Conservation (phyloP, 2,329 filamentous ascomycete species). For the Colletotrichum costaricense region DNA sequence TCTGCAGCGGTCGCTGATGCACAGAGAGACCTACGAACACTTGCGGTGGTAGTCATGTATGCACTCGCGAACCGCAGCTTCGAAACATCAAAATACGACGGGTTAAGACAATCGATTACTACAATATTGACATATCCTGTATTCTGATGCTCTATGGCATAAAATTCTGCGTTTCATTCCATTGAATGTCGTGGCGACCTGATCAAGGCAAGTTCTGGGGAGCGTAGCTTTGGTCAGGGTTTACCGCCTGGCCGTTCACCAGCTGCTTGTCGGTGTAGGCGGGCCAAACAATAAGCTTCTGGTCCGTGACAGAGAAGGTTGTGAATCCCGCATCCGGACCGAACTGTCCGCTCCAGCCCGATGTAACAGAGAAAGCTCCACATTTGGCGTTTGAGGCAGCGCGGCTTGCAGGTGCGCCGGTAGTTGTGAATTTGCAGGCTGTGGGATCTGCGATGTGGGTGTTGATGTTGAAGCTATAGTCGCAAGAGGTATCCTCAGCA, state of each 20-base stretch:
- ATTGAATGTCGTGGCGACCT: too few relatives aligned
- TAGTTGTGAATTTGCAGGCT: slow-evolving; percentile 52
- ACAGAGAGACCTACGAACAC: too few relatives aligned
- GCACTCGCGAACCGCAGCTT: too few relatives aligned
- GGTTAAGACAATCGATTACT: not conserved
- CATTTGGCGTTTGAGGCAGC: slow-evolving; percentile 54
- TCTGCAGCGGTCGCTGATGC: too few relatives aligned
- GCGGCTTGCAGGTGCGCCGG: slow-evolving; percentile 50
- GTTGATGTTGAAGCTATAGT: slow-evolving; percentile 57
- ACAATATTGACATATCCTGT: not conserved
- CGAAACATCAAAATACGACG: too few relatives aligned
- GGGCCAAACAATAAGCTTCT: slow-evolving; percentile 61
- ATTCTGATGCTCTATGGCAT: not conserved
- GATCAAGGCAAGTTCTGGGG: slow-evolving; percentile 39
- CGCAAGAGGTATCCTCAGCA: slow-evolving; percentile 51
- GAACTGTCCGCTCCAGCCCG: slow-evolving; percentile 67
- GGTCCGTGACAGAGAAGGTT: slow-evolving; percentile 61
- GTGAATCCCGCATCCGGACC: slow-evolving; percentile 64
- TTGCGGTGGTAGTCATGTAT: too few relatives aligned
- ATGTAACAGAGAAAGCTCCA: slow-evolving; percentile 62
- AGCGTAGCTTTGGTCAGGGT: slow-evolving; percentile 60
- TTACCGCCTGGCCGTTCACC: slow-evolving; percentile 54
- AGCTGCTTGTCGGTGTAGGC: slow-evolving; percentile 65
- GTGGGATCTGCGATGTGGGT: slow-evolving; percentile 45
- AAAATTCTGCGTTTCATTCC: too few relatives aligned